phyloP scores from a whole-genome alignment of 495 filamentous ascomycete genomes.

The Beverwykella pulmonaria region DNA sequence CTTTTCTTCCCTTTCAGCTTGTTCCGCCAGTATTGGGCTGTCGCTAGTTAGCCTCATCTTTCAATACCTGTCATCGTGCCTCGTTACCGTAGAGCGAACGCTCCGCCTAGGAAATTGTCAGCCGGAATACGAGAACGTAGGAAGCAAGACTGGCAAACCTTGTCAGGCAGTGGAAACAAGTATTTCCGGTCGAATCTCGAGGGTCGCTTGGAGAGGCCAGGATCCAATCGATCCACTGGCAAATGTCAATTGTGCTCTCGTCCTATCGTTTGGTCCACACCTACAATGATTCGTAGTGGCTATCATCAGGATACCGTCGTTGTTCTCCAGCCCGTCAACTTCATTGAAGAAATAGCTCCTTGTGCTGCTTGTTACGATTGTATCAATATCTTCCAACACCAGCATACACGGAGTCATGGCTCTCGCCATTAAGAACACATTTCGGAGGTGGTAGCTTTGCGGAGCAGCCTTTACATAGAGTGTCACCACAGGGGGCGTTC shows the following conservation, averaged over 20 bases:
- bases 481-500: constrained; percentile 34
- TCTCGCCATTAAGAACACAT: constrained; percentile 43
- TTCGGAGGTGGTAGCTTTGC: constrained; percentile 33
- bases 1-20: constrained; percentile 59
- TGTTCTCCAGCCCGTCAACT: constrained; percentile 67
- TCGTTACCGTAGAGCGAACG: constrained; percentile 53
- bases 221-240: constrained; percentile 48
- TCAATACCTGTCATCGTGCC: constrained; percentile 39
- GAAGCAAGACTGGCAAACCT: constrained; percentile 5
- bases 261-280: background rate
- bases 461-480: constrained; percentile 42
- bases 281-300: constrained; percentile 63
- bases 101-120: constrained; percentile 45
- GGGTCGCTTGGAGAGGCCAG: constrained; percentile 65
- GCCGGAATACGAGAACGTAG: background rate
- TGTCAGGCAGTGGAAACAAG: constrained; percentile 58
- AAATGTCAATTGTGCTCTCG: background rate
- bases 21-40: constrained; percentile 45
- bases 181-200: constrained; percentile 69
- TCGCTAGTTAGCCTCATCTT: constrained; percentile 49
- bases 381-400: constrained; percentile 70
- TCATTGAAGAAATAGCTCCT: constrained; percentile 72
- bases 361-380: constrained; percentile 55
- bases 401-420: constrained; percentile 52
- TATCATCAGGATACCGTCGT: constrained; percentile 67